Base-by-base conservation (phyloP, 805 yeast genomes). In the Candida methanosorbosa region DNA sequence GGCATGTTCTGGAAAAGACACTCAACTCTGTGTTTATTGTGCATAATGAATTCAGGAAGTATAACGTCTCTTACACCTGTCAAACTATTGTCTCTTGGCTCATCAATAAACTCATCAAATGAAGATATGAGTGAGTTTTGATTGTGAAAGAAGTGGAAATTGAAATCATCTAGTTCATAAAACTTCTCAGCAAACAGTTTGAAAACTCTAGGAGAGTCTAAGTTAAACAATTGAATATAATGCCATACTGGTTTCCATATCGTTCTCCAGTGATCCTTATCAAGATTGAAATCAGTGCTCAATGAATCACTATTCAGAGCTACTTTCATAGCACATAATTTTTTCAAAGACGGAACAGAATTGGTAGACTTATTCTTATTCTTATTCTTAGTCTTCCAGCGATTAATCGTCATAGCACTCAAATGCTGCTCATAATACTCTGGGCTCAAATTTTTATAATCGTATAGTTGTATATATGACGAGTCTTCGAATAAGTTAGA, bases 231-330 rank as follows among this genome's bases (percentile, higher is more conserved):
- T 41, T 50, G 21, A 5, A 60, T 50, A 33, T 38, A 41, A 1
- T 40, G 12, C 69, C 69, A 64, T 1, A 61, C 62, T 2, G 14
- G 19, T 8, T 30, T 22, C 66, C 66, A 60, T 6, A 49, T 32
- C 22, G 29, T 28, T 14, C 18, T 30, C 54, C 45, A 60, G 32
- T 18, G 44, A 8, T 36, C 44, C 9, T 43, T 32, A 12, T 34
- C 34, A 5, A 63, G 33, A 29, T 57, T 55, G 2, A 36, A 21
- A 1, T 14, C 16, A 0, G 41, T 52, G 17, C n/a, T n/a, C n/a
- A 62, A 26, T 5, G 32, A 35, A 1, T 41, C 30, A 3, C 54
- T 39, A 19, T 45, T 33, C 14, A 41, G 43, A 0, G 63, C 63
- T 7, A 61, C 36, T 22, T 41, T 41, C 31, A 39, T 32, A 3